phyloP scores from a whole-genome alignment of 2,329 filamentous ascomycete species.

The Aureobasidium musti region DNA sequence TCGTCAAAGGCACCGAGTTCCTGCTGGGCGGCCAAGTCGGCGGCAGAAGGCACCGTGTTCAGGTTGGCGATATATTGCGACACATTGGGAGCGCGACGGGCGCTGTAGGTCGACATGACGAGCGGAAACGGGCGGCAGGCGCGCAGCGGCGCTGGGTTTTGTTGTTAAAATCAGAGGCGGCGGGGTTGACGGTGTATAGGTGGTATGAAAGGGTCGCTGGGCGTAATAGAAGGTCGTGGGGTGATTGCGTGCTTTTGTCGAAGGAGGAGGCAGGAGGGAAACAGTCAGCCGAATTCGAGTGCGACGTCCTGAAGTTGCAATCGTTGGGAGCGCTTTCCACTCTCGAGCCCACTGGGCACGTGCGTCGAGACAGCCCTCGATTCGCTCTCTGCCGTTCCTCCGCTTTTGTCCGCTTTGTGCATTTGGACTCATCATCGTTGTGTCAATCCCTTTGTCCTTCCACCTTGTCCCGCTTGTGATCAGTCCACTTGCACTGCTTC shows the following conservation, averaged over 20 bases:
- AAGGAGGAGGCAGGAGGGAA: constrained; percentile 1
- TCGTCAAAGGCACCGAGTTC: constrained; percentile 55
- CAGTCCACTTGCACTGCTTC: background rate
- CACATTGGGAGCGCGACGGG: constrained; percentile 80
- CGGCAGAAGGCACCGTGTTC: constrained; percentile 68
- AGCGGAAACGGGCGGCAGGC: constrained; percentile 8
- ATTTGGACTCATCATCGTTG: constrained; percentile 17
- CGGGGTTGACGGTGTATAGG: constrained; percentile 1
- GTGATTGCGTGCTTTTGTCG: constrained; percentile 15
- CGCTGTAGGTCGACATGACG: constrained; percentile 72
- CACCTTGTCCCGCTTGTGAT: background rate
- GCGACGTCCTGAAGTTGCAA: constrained; percentile 15
- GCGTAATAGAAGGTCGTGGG: constrained; percentile 10
- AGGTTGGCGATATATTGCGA: constrained; percentile 86
- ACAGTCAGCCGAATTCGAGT: constrained; percentile 18
- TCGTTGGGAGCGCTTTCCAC: constrained; percentile 8
- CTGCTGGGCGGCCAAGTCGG: constrained; percentile 57
- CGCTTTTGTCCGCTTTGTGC: constrained; percentile 24
- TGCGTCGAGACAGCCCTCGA: constrained; percentile 15
- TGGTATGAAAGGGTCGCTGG: constrained; percentile 4
- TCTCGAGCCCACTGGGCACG: background rate
- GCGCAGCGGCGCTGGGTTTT: constrained; percentile 18
- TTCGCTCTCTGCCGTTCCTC: constrained; percentile 15
- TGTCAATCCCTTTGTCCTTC: constrained; percentile 19
- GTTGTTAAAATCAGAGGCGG: constrained; percentile 9